A percentile compares a stretch with the other conserved stretches of the same genome.
These are phyloP conservation scores for Tuber indicum DNA, from an alignment of 495 filamentous ascomycete species.

Conservation along the genomic window DNA sequence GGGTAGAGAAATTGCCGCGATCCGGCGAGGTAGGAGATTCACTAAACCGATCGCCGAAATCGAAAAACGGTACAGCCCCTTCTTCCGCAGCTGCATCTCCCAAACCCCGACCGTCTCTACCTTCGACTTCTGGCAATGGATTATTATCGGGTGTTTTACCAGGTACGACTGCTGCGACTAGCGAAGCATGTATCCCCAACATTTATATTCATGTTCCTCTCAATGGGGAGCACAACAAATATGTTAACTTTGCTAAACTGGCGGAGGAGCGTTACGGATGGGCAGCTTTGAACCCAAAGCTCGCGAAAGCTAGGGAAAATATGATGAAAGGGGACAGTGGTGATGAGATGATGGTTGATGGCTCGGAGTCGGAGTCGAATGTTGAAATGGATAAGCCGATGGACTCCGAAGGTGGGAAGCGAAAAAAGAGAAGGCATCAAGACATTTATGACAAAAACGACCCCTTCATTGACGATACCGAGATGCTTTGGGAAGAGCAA, in stretches of 20 bases:
- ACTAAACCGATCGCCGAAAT: slow-evolving; percentile 34
- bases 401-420: slow-evolving; percentile 55
- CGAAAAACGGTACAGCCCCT: slow-evolving; percentile 35
- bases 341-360: slow-evolving; percentile 66
- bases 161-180: slow-evolving; percentile 16
- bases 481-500: slow-evolving; percentile 91
- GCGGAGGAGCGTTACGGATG: slow-evolving; percentile 92
- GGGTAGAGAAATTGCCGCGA: slow-evolving; percentile 28
- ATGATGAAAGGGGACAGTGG: slow-evolving; percentile 54
- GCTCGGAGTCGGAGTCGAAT: slow-evolving; percentile 61
- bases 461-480: slow-evolving; percentile 95
- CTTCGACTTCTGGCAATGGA: slow-evolving; percentile 38
- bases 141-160: slow-evolving; percentile 31
- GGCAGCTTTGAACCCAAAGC: slow-evolving; percentile 81
- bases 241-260: slow-evolving; percentile 89
- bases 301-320: slow-evolving; percentile 70
- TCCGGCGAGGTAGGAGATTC: slow-evolving; percentile 26
- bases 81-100: slow-evolving; percentile 37
- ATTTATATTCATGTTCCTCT: slow-evolving; percentile 79
- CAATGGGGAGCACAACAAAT: slow-evolving; percentile 71
- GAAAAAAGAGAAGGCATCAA: slow-evolving; percentile 73
- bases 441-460: slow-evolving; percentile 96
- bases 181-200: slow-evolving; percentile 54
- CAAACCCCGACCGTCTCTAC: slow-evolving; percentile 32
- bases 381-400: slow-evolving; percentile 54